Conservation (phyloP, 2,329 filamentous ascomycete genomes). For the Epichloe amarillans region DNA sequence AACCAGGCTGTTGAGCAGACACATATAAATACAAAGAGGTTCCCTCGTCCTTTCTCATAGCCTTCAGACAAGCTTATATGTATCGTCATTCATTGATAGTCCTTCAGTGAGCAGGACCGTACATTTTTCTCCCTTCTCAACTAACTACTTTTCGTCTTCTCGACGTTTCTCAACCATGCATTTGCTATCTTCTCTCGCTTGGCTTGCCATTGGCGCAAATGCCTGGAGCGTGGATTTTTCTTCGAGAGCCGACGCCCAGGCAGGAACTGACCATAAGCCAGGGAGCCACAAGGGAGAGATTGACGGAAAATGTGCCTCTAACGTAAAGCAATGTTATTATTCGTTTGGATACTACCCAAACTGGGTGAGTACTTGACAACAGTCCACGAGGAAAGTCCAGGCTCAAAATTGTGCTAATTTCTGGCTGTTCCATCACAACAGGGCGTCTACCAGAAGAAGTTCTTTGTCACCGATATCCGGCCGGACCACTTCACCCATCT, state of each 20-base stretch:
- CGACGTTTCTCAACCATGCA: not conserved
- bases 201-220: not conserved
- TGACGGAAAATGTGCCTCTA: no score
- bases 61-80: no score
- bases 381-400: no score
- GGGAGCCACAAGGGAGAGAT: no score
- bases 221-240: not conserved
- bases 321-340: no score
- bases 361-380: not conserved
- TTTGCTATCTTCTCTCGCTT: not conserved
- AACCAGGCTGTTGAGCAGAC: no score
- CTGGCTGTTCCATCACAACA: constrained; percentile 20
- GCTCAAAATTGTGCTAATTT: no score
- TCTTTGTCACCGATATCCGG: constrained; percentile 56
- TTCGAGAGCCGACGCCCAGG: not conserved
- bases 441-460: constrained; percentile 54
- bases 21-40: no score
- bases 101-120: not conserved
- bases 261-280: no score
- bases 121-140: not conserved
- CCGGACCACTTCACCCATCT: constrained; percentile 59
- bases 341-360: not conserved
- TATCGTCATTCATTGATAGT: no score
- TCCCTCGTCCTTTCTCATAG: no score
- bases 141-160: not conserved